Conservation (phyloP, 2,329 filamentous ascomycete species). For the Pseudomassariella vexata region DNA sequence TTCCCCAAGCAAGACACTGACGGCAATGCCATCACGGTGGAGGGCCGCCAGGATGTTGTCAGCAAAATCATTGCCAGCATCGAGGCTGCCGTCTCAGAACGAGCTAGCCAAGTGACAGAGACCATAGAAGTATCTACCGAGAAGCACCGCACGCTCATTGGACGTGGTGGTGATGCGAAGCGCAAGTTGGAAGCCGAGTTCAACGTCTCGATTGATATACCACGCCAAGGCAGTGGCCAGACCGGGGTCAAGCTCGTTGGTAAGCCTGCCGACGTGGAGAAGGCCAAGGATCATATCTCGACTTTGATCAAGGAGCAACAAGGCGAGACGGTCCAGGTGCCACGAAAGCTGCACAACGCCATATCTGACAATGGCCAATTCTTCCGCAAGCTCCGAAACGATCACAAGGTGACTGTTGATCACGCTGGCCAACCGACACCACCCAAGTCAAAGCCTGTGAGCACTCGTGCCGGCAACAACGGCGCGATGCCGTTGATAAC, state of each 20-base stretch:
- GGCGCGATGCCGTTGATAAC: slow-evolving; percentile 82
- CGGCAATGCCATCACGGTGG: slow-evolving; percentile 78
- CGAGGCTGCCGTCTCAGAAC: slow-evolving; percentile 72
- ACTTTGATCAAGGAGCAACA: slow-evolving; percentile 78
- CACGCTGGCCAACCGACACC: slow-evolving; percentile 79
- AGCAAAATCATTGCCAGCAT: slow-evolving; percentile 85
- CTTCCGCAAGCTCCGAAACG: slow-evolving; percentile 83
- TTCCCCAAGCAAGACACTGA: slow-evolving; percentile 87
- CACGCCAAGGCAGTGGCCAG: slow-evolving; percentile 77
- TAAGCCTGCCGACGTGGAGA: slow-evolving; percentile 69
- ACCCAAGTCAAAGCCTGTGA: slow-evolving; percentile 53
- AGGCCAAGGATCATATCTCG: slow-evolving; percentile 80
- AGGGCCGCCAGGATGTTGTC: slow-evolving; percentile 77
- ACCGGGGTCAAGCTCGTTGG: slow-evolving; percentile 85
- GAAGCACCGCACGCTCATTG: slow-evolving; percentile 88
- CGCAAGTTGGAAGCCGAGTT: slow-evolving; percentile 82
- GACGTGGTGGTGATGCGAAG: slow-evolving; percentile 82
- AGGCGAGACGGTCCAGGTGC: slow-evolving; percentile 81
- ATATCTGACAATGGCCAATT: slow-evolving; percentile 87
- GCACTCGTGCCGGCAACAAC: slow-evolving; percentile 51
- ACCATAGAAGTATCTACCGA: slow-evolving; percentile 77
- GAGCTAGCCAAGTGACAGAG: slow-evolving; percentile 76
- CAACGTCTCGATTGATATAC: slow-evolving; percentile 82
- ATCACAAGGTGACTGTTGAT: slow-evolving; percentile 85
- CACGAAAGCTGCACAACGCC: slow-evolving; percentile 74